phyloP scores from a whole-genome alignment of 2,329 filamentous ascomycete genomes.

The Alternaria infectoria region DNA sequence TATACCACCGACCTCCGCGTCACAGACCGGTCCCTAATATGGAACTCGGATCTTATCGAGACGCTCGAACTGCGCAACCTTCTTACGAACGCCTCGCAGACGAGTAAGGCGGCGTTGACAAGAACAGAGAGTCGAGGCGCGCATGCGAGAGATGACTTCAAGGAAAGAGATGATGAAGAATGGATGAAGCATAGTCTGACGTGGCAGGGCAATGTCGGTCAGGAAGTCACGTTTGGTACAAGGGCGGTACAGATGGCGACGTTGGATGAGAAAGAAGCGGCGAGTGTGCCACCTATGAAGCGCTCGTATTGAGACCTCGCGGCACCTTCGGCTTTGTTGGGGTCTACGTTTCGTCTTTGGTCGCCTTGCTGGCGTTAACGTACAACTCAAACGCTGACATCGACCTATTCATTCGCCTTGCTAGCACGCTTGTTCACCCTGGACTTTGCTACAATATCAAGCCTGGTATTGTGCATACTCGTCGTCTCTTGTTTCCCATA shows the following conservation, averaged over 20 bases:
- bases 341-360: too few relatives aligned
- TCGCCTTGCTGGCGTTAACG: neutral
- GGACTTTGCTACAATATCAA: neutral
- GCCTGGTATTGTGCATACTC: too few relatives aligned
- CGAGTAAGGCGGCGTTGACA: slow-evolving; percentile 52
- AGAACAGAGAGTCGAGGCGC: slow-evolving; percentile 55
- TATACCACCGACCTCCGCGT: slow-evolving; percentile 48
- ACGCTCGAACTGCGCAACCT: slow-evolving; percentile 57
- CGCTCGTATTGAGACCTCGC: slow-evolving; percentile 45
- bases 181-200: slow-evolving; percentile 58
- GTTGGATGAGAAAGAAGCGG: slow-evolving; percentile 54
- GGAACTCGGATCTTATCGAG: slow-evolving; percentile 58
- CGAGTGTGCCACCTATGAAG: slow-evolving; percentile 46
- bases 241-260: slow-evolving; percentile 52
- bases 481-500: neutral
- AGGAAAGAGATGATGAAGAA: slow-evolving; percentile 49
- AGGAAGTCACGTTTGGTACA: slow-evolving; percentile 52
- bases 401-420: neutral
- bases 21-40: slow-evolving; percentile 55
- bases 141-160: slow-evolving; percentile 57
- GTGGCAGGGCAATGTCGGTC: slow-evolving; percentile 52
- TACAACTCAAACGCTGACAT: neutral
- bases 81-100: slow-evolving; percentile 56
- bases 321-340: too few relatives aligned
- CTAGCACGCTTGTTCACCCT: neutral